Evolutionary conservation across 2,329 filamentous ascomycete species (phyloP).

Genomic region (Exophiala phaeomuriformis): DNA sequence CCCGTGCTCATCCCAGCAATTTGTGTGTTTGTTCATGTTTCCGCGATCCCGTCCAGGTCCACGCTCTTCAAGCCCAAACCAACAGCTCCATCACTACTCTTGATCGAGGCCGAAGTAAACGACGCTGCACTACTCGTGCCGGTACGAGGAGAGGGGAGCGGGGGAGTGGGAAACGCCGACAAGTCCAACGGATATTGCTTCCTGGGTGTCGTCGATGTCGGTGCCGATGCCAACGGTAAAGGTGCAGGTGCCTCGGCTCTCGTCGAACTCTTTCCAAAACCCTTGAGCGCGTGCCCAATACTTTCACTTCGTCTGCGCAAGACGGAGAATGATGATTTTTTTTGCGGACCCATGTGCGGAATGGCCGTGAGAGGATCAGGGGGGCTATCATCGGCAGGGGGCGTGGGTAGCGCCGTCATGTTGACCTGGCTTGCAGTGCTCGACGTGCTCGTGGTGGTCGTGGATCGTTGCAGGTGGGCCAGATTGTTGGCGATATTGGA

Average conservation of each 20-base stretch:
- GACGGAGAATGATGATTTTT: conserved; percentile 23
- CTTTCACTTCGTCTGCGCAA: conserved; percentile 24
- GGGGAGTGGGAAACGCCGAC: conserved; percentile 16
- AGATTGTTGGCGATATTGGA: conserved; percentile 7
- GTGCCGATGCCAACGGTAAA: not conserved
- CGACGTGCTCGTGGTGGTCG: conserved; percentile 10
- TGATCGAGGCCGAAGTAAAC: conserved; percentile 6
- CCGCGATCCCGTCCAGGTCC: not conserved
- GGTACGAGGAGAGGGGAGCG: conserved; percentile 11
- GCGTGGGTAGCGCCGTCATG: conserved; percentile 16
- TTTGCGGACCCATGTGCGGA: conserved; percentile 3
- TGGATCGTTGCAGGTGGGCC: conserved; percentile 4
- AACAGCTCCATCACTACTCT: conserved; percentile 12
- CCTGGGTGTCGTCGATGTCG: conserved; percentile 8
- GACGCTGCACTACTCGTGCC: conserved; percentile 13
- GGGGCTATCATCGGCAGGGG: conserved; percentile 5
- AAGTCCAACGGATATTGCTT: conserved; percentile 1
- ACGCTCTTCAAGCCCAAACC: conserved; percentile 19
- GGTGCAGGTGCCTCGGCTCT: conserved; percentile 17
- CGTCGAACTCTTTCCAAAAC: conserved; percentile 15
- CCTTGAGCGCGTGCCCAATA: conserved; percentile 25
- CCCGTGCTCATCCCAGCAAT: too few species aligned
- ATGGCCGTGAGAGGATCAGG: conserved; percentile 1
- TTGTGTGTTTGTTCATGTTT: conserved; percentile 2
- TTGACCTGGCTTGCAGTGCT: conserved; percentile 1